phyloP scores from a whole-genome alignment of 345 rosid genomes.

The Syzygium aqueum region DNA sequence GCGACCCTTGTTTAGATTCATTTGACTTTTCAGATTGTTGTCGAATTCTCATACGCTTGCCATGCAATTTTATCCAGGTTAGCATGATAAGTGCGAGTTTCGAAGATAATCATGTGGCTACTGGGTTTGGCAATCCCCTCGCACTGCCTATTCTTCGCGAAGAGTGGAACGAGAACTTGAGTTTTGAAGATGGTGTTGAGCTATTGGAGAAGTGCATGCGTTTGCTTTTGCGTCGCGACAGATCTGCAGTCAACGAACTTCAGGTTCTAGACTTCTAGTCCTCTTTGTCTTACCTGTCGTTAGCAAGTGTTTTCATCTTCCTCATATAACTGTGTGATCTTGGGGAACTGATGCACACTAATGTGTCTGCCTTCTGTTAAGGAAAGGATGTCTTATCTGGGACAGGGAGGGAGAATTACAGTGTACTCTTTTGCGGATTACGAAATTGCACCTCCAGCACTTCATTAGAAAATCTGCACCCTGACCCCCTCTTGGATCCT shows the following conservation, averaged over 20 bases:
- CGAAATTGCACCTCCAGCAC: background rate
- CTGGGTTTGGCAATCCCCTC: conserved; percentile 95
- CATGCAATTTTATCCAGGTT: conserved; percentile 34
- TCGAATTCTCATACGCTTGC: background rate
- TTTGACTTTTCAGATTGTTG: background rate
- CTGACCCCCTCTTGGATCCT: background rate
- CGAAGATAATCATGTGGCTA: conserved; percentile 86
- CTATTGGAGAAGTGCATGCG: conserved; percentile 94
- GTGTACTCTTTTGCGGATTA: background rate
- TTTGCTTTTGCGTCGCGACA: conserved; percentile 84
- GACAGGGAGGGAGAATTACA: background rate
- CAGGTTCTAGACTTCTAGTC: conserved; percentile 33
- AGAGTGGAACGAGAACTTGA: conserved; percentile 78
- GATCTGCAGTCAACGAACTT: conserved; percentile 88
- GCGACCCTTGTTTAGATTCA: background rate
- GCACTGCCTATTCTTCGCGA: conserved; percentile 89
- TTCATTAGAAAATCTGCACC: background rate
- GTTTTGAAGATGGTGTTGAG: conserved; percentile 80
- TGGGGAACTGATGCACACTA: too few species aligned
- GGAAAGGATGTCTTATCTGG: too few species aligned
- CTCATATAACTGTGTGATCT: background rate
- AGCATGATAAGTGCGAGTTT: conserved; percentile 82
- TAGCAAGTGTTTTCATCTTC: background rate
- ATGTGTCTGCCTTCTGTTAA: background rate
- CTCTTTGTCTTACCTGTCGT: background rate